Percentiles rank a stretch among this genome's conserved stretches.
These are phyloP conservation scores for Corinectria fuckeliana DNA, from an alignment of 2,329 filamentous ascomycete species.

Conservation along the genomic window DNA sequence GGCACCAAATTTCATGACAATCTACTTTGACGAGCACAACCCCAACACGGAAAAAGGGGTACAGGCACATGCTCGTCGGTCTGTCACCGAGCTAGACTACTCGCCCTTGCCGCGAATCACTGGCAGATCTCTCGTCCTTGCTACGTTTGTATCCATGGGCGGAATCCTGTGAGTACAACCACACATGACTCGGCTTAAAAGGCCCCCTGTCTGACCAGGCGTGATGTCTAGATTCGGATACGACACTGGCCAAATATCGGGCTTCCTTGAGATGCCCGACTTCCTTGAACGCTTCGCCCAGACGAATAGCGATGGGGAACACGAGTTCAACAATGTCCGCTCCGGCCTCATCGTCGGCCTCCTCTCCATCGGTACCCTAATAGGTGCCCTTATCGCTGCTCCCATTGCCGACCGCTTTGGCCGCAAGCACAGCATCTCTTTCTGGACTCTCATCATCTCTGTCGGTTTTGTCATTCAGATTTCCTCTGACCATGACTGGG, in stretches of 20 bases:
- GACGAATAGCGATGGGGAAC: slow-evolving; percentile 44
- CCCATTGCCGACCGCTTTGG: slow-evolving; percentile 71
- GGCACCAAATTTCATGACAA: slow-evolving; percentile 33
- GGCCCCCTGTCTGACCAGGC: not conserved
- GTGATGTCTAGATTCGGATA: slow-evolving; percentile 47
- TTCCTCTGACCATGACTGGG: slow-evolving; percentile 61
- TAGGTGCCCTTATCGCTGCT: slow-evolving; percentile 66
- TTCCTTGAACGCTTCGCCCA: slow-evolving; percentile 60
- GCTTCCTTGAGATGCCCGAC: slow-evolving; percentile 64
- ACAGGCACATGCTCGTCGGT: slow-evolving; percentile 37
- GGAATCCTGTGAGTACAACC: slow-evolving; percentile 47
- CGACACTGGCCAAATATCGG: slow-evolving; percentile 61
- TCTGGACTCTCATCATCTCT: slow-evolving; percentile 66
- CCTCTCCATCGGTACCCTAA: slow-evolving; percentile 64
- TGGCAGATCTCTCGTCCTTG: slow-evolving; percentile 46
- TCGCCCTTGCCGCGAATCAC: slow-evolving; percentile 51
- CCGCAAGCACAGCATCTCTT: slow-evolving; percentile 66
- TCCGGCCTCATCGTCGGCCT: slow-evolving; percentile 66
- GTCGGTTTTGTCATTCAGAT: slow-evolving; percentile 74
- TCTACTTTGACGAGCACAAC: slow-evolving; percentile 52
- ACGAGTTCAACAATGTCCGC: slow-evolving; percentile 58
- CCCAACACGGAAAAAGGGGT: slow-evolving; percentile 46
- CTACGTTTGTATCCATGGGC: slow-evolving; percentile 52
- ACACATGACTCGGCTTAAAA: not conserved
- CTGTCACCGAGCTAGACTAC: slow-evolving; percentile 51